These are phyloP conservation scores for Caryopteris hybrid DNA, from an alignment of 305 asterid genomes.

Conservation along the genomic window DNA sequence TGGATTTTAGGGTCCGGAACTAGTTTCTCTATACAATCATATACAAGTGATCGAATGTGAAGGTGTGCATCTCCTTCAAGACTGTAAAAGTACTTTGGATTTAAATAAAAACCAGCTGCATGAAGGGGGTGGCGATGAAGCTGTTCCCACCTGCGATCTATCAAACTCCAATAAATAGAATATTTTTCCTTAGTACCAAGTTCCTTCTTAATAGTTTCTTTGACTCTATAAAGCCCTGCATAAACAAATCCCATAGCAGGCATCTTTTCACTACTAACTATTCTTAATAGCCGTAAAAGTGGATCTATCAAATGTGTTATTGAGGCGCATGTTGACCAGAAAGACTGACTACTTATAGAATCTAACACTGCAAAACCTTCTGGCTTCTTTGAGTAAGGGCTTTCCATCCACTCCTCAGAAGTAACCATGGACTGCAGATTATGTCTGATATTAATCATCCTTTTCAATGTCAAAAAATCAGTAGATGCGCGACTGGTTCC, in stretches of 20 bases:
- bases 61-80: slow-evolving; percentile 70
- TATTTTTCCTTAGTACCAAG: slow-evolving; percentile 55
- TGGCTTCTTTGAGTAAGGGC: slow-evolving; percentile 64
- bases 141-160: slow-evolving; percentile 80
- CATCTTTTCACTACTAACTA: slow-evolving; percentile 65
- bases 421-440: slow-evolving; percentile 79
- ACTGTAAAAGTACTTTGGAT: slow-evolving; percentile 83
- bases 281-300: slow-evolving; percentile 61
- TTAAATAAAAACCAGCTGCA: slow-evolving; percentile 88
- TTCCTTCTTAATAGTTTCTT: slow-evolving; percentile 84
- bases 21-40: slow-evolving; percentile 83
- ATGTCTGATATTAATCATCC: slow-evolving; percentile 67
- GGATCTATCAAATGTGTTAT: slow-evolving; percentile 56
- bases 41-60: slow-evolving; percentile 61
- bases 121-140: slow-evolving; percentile 80
- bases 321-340: slow-evolving; percentile 64
- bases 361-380: slow-evolving; percentile 52
- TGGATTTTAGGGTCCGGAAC: slow-evolving; percentile 68
- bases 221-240: slow-evolving; percentile 81
- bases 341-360: slow-evolving; percentile 45
- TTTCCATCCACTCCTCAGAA: slow-evolving; percentile 91
- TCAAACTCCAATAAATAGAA: slow-evolving; percentile 67
- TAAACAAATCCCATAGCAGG: slow-evolving; percentile 85
- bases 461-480: slow-evolving; percentile 64
- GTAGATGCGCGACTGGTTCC: slow-evolving; percentile 58